These are phyloP conservation scores for Ogataea siamensis DNA, from an alignment of 805 yeast species.

Conservation along the genomic window DNA sequence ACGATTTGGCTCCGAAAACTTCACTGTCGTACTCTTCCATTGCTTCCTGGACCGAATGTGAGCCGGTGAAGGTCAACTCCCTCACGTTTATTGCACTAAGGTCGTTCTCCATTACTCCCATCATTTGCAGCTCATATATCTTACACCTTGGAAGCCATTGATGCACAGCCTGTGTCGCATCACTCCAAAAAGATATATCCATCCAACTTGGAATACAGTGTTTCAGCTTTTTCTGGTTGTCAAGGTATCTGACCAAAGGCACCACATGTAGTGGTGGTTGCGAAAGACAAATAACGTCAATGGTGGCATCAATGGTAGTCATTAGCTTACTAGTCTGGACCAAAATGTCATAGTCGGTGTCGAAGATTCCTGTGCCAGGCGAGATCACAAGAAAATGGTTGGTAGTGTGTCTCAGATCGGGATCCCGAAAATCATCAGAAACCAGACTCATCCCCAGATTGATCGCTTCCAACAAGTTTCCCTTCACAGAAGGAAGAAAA, in stretches of 20 bases:
- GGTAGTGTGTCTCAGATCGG: slow-evolving; percentile 87
- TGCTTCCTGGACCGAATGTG: slow-evolving; percentile 49
- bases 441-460: slow-evolving; percentile 78
- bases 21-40: slow-evolving; percentile 68
- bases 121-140: slow-evolving; percentile 94
- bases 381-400: slow-evolving; percentile 84
- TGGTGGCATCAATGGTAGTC: slow-evolving; percentile 75
- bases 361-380: slow-evolving; percentile 92
- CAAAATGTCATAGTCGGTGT: slow-evolving; percentile 79
- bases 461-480: slow-evolving; percentile 84
- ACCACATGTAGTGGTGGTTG: slow-evolving; percentile 91
- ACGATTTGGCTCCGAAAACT: slow-evolving; percentile 39
- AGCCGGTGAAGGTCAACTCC: slow-evolving; percentile 42
- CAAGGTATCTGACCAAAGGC: slow-evolving; percentile 77
- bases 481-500: slow-evolving; percentile 82
- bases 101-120: slow-evolving; percentile 96
- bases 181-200: slow-evolving; percentile 88
- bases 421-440: slow-evolving; percentile 73
- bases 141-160: slow-evolving; percentile 95
- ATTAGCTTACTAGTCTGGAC: slow-evolving; percentile 73
- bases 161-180: slow-evolving; percentile 42
- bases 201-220: slow-evolving; percentile 94
- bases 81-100: slow-evolving; percentile 65
- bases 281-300: slow-evolving; percentile 84
- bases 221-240: slow-evolving; percentile 46